Evolutionary conservation across 2,329 filamentous ascomycete genomes (phyloP), one percentile per base, ranked within the genome.

Genomic region (Verticillium dahliae): DNA sequence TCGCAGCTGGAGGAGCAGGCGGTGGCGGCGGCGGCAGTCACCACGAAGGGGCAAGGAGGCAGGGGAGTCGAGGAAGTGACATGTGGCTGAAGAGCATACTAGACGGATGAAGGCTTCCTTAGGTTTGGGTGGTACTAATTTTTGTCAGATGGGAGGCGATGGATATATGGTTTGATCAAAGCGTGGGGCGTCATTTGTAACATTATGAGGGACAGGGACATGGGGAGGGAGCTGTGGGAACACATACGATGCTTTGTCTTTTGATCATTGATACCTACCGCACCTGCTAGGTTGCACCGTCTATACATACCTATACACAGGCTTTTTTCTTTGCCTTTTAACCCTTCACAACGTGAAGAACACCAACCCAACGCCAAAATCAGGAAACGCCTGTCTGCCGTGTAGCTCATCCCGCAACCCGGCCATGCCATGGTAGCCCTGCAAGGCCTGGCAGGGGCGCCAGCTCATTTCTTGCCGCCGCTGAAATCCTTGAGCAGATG

Each of bases 401-500:
- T 31, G 27, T 31, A 31, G 27, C 27, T 31, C 27, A 31, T 31
- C 27, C 27, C 27, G 5, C 27, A 31, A 31, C 27, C 27, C 27
- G 27, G 27, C 4, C 27, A 31, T 31, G 27, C 27, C 27, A 31
- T 31, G 27, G 27, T 4, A 5, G 27, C 27, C 27, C 27, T 31
- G 27, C 27, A 31, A 31, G 27, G 27, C 27, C 27, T 4, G 27
- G 27, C 27, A 31, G 27, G 27, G 11, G 39, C 6, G 15, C 9
- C 9, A 18, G 5, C 54, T 56, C 22, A 59, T 15, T 59, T 59
- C 33, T 45, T 59, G 4, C 35, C 31, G n/a, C 45, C 41, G 65
- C 79, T 82, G 70, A 80, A 93, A 72, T 94, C 90, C 77, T 92
- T 88, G 71, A 96, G 81, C 63, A 96, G 83, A 66, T 89, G 86